Conservation (phyloP, 2,329 filamentous ascomycete species). For the Xylogone sp. region DNA sequence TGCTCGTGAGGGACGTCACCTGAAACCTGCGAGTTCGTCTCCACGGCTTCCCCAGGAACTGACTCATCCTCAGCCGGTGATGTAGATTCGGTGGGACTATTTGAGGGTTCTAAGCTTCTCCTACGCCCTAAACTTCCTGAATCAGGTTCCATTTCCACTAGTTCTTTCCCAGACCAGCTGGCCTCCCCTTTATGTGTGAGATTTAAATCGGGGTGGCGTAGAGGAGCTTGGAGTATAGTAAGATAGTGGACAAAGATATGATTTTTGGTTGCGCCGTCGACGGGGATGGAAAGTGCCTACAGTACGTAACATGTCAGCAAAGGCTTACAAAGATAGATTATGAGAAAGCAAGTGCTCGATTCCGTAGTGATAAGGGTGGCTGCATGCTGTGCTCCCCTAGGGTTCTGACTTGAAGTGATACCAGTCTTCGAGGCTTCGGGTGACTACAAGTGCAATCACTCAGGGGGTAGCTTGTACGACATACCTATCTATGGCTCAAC, state of each 20-base stretch:
- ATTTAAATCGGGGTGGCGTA: too few species aligned
- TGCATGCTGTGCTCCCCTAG: neutral
- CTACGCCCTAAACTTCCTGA: neutral
- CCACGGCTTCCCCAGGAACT: neutral
- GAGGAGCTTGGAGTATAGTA: too few species aligned
- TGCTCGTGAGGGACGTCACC: neutral
- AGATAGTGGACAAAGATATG: too few species aligned
- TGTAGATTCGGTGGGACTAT: neutral
- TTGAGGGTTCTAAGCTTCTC: neutral
- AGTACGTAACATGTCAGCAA: neutral
- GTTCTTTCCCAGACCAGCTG: neutral
- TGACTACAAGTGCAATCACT: neutral
- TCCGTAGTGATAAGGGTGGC: neutral
- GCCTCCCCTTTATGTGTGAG: neutral
- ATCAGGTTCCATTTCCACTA: neutral
- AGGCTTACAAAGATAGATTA: neutral
- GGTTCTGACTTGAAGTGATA: neutral
- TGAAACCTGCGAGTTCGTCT: neutral
- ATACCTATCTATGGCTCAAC: too few species aligned
- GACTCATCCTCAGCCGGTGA: neutral
- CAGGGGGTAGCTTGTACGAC: neutral
- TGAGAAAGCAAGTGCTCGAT: neutral
- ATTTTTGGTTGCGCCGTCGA: neutral
- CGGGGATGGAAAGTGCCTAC: neutral
- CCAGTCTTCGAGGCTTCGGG: neutral